Base-by-base conservation (phyloP, 768 basidiomycete genomes). In the Lactarius pseudohatsudake region DNA sequence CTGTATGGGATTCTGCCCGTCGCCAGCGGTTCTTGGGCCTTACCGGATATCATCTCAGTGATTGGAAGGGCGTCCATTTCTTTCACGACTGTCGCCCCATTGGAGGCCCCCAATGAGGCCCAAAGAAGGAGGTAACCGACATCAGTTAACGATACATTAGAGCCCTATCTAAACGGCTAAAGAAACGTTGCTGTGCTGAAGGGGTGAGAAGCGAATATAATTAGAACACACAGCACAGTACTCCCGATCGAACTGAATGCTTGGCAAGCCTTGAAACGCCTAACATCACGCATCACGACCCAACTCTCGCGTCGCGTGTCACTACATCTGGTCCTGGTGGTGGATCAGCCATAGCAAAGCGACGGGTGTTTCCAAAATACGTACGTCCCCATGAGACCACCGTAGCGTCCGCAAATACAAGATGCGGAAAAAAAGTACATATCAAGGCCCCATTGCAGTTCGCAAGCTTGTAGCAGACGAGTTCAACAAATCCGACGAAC, bases 1-100 rank as follows among this genome's bases (percentile, higher is more conserved):
- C 36, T 92, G 71, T 78, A 77, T 64, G 79, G 20, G 87, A 90
- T 64, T 82, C 88, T 32, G 74, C 75, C 45, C 81, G 78, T 66
- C 80, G 86, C 53, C 79, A 77, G 55, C 80, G 80, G 4, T 40
- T 40, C 4, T 40, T 16, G 15, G 38, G 38, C 38, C 38, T 40
- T 40, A 40, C 80, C 1, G 79, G 78, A 40, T 40, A 5, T 40
- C 38, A 40, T 40, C 38, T 15, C 15, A 40, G 6, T 40, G 16
- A 40, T 13, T 40, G 38, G 7, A 40, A 9, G 34, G 34, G 9
- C 15, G 13, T 40, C 38, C 15, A 40, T 40, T 40, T 40, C 1
- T 34, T 34, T 15, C 1, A 40, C 38, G 15, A 40, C 5, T 15
- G 11, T 40, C 2, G 38, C 38, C 6, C 38, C 38, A 15, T 40